These are phyloP conservation scores for Diutina mesorugosa DNA, from an alignment of 1,139 yeast species.

Conservation along the genomic window DNA sequence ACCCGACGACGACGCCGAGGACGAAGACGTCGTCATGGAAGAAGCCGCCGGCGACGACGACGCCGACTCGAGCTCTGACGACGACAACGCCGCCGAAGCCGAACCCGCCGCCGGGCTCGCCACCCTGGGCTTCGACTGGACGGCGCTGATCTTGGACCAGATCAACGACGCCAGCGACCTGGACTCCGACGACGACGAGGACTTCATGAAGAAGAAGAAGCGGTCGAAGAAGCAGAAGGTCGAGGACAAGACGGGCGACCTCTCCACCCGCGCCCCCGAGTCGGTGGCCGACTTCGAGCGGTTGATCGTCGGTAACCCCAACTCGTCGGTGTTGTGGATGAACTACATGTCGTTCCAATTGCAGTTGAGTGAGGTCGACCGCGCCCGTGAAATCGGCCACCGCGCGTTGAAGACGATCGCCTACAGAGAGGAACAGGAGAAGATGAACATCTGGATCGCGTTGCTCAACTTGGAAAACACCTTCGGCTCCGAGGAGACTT, in stretches of 20 bases:
- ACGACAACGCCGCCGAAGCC: slow-evolving; percentile 5
- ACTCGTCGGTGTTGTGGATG: slow-evolving; percentile 93
- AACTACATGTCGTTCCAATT: slow-evolving; percentile 96
- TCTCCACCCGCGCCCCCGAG: slow-evolving; percentile 79
- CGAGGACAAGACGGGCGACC: slow-evolving; percentile 77
- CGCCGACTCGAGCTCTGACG: slow-evolving; percentile 7
- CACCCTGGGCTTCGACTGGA: slow-evolving; percentile 86
- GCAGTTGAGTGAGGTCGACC: slow-evolving; percentile 85
- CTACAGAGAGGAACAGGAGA: slow-evolving; percentile 88
- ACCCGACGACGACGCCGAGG: slow-evolving; percentile 9
- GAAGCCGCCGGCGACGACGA: slow-evolving; percentile 10
- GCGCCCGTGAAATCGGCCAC: slow-evolving; percentile 86
- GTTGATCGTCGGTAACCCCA: slow-evolving; percentile 79
- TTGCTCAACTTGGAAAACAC: slow-evolving; percentile 85
- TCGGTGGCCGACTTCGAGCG: slow-evolving; percentile 88
- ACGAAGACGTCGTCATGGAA: slow-evolving; percentile 7
- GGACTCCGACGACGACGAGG: slow-evolving; percentile 45
- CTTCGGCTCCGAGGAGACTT: slow-evolving; percentile 75
- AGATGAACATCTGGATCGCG: slow-evolving; percentile 93
- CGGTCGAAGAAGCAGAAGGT: slow-evolving; percentile 32
- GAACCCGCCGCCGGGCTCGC: slow-evolving; percentile 40
- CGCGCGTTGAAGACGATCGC: slow-evolving; percentile 85
- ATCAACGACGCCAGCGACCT: slow-evolving; percentile 42
- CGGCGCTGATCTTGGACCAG: slow-evolving; percentile 77
- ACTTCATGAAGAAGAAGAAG: slow-evolving; percentile 32